phyloP scores from a whole-genome alignment of 768 basidiomycete genomes.

The Cyclocybe aegerita region DNA sequence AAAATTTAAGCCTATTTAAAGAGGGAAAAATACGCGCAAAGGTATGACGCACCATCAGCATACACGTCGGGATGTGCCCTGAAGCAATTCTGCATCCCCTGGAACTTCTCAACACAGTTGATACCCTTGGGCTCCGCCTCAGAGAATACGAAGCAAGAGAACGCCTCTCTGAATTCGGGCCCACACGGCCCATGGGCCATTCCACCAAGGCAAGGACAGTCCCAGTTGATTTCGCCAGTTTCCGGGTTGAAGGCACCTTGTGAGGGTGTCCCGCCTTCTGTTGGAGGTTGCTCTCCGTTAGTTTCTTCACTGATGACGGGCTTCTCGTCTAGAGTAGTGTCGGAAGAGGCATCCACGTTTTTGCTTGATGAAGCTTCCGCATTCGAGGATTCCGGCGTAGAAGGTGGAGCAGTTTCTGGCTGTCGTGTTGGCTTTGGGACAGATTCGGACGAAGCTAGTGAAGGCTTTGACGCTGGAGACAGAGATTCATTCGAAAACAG shows the following conservation, averaged over 20 bases:
- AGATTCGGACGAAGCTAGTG: constrained; percentile 4
- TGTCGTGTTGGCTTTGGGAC: constrained; percentile 10
- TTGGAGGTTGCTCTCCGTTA: constrained; percentile 10
- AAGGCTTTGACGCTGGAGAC: not conserved
- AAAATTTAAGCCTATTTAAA: constrained; percentile 6
- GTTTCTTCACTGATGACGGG: constrained; percentile 2
- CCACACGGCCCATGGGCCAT: constrained; percentile 99
- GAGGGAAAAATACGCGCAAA: not conserved
- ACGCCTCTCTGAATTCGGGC: constrained; percentile 88
- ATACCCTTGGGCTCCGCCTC: constrained; percentile 97
- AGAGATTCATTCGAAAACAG: not conserved
- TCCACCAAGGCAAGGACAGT: constrained; percentile 97
- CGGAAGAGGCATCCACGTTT: constrained; percentile 13
- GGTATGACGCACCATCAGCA: constrained; percentile 70
- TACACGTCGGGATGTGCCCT: constrained; percentile 95
- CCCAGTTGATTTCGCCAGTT: constrained; percentile 99
- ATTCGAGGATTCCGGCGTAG: constrained; percentile 3
- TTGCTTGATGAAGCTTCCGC: not conserved
- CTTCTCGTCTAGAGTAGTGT: constrained; percentile 10
- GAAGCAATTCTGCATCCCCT: constrained; percentile 98
- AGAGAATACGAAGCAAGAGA: constrained; percentile 94
- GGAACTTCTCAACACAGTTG: constrained; percentile 97
- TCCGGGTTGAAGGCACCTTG: constrained; percentile 86
- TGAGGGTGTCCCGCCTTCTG: constrained; percentile 14
- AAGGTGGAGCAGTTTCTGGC: constrained; percentile 2